Base-by-base conservation (phyloP, 2,329 filamentous ascomycete genomes). In the Beauveria rudraprayagi region DNA sequence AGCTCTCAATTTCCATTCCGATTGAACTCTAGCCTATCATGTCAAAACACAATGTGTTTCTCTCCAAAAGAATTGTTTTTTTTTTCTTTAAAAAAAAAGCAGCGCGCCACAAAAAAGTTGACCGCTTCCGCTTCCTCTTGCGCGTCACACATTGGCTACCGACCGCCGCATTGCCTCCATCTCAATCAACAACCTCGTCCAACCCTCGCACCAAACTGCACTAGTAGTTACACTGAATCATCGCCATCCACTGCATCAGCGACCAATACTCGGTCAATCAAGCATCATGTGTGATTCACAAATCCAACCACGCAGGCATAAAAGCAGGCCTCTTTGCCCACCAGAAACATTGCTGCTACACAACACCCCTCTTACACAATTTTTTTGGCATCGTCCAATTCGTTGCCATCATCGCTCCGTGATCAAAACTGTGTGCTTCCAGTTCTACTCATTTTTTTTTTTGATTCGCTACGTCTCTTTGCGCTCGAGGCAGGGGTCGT, bases 101-200 rank as follows among this genome's bases (percentile, higher is more conserved):
- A 22, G 19, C 19, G 19, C 24, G 22, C 16, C 46, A 28, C 22
- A 4, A 9, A 19, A 5, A 16, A 37, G 26, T 47, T 56, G 41
- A 56, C 55, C 55, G 44, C 44, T 50, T 16, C 6, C 17, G 44
- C 19, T 16, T 7, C 19, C 44, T 17, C 24, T 34, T 28, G n/a
- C 44, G n/a, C 19, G 55, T 57, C 28, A 50, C 55, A 57, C 55
- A 22, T 16, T 30, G 55, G 44, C 30, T 28, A 19, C 44, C 44
- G 11, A 50, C 55, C 28, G 28, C 55, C 44, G 22, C 44, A 50
- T 14, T 37, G 9, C n/a, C n/a, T 3, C 4, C 22, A 14, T 55
- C 52, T n/a, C 11, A n/a, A 37, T 16, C 11, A 14, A 16, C 22
- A 54, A 34, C 34, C n/a, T 26, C 11, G 19, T 26, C 37, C 28